Conservation (phyloP, 164 flowering plant genomes). For the Buxus sempervirens region DNA sequence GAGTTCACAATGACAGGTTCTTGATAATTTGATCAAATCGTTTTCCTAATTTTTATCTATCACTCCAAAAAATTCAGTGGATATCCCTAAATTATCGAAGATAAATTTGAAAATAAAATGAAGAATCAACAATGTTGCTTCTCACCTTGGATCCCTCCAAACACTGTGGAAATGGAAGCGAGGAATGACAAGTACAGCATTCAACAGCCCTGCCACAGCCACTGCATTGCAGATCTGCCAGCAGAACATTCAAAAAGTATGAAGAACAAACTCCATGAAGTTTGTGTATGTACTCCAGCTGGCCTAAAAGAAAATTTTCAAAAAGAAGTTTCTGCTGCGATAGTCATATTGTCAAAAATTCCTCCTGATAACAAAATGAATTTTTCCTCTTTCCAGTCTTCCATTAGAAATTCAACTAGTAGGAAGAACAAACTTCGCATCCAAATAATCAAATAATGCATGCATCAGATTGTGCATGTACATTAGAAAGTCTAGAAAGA, state of each 20-base stretch:
- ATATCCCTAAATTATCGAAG: background rate
- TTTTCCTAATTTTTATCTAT: background rate
- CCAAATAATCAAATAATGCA: background rate
- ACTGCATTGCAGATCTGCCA: conserved; percentile 88
- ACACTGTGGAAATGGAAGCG: conserved; percentile 52
- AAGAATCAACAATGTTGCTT: background rate
- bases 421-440: conserved; percentile 6
- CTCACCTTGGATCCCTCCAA: conserved; percentile 73
- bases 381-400: conserved; percentile 28
- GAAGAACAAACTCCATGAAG: conserved; percentile 10
- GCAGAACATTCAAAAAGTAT: conserved; percentile 1
- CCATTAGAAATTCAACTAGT: conserved; percentile 11
- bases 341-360: no score
- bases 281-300: no score
- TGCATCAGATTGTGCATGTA: background rate
- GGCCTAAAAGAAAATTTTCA: no score
- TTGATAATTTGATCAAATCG: background rate
- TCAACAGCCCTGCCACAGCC: conserved; percentile 76
- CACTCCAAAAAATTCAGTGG: background rate
- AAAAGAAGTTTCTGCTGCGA: no score
- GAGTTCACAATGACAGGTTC: background rate
- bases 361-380: no score
- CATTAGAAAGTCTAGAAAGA: background rate
- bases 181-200: conserved; percentile 71
- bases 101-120: background rate